A percentile compares a stretch with the other conserved stretches of the same genome.
Evolutionary conservation across 176 grass and related monocot genomes (phyloP).

Genomic region (Zoysia japonica): DNA sequence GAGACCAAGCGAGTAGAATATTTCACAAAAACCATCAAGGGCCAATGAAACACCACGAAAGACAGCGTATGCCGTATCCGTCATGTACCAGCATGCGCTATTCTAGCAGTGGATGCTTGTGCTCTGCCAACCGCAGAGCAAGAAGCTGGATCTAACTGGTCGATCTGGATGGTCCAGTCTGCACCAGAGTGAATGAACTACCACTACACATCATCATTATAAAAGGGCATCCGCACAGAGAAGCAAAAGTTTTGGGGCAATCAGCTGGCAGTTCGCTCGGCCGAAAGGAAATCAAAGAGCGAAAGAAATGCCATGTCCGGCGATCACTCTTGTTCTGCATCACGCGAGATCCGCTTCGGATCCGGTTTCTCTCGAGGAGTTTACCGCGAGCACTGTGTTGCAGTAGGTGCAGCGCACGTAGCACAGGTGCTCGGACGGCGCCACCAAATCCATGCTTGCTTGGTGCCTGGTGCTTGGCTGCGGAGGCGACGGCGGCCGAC

Average conservation of each 20-base stretch:
- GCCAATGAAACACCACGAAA: constrained; percentile 31
- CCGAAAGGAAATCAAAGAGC: not conserved
- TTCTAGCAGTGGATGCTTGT: not conserved
- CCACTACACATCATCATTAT: not conserved
- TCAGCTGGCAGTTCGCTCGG: not conserved
- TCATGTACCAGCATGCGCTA: constrained; percentile 22
- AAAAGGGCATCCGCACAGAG: not conserved
- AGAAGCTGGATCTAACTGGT: constrained; percentile 23
- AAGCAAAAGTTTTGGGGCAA: constrained; percentile 7
- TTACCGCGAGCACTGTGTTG: constrained; percentile 88
- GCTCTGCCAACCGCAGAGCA: constrained; percentile 14
- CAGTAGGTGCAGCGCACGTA: constrained; percentile 97
- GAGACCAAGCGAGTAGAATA: constrained; percentile 25
- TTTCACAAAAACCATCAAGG: constrained; percentile 29
- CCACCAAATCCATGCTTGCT: constrained; percentile 66
- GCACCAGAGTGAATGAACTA: not conserved
- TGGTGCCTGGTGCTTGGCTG: not conserved
- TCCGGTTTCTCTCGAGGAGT: constrained; percentile 58
- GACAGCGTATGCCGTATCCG: constrained; percentile 30
- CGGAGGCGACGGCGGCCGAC: not conserved
- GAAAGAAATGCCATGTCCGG: constrained; percentile 34
- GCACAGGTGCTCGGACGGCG: constrained; percentile 79
- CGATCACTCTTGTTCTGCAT: constrained; percentile 10
- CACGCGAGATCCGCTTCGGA: constrained; percentile 10
- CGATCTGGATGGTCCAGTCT: constrained; percentile 1